These are phyloP conservation scores for Moniliella sp. DNA, from an alignment of 1,284 basidiomycete genomes.

Conservation along the genomic window DNA sequence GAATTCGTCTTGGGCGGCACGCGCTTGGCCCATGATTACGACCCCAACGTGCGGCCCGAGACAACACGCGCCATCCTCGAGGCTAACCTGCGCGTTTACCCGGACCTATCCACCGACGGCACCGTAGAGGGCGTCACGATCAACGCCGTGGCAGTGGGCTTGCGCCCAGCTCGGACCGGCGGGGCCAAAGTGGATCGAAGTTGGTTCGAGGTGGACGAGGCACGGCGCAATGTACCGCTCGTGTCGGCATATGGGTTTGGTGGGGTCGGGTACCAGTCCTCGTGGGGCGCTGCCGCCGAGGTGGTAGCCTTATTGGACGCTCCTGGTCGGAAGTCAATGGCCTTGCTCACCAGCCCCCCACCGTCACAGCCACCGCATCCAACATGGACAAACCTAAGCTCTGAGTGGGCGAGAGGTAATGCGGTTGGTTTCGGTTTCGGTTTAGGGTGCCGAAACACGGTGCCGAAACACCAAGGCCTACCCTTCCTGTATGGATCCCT, in stretches of 20 bases:
- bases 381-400: too few relatives aligned
- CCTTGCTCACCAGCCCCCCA: too few relatives aligned
- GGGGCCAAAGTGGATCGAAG: conserved; percentile 2
- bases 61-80: conserved; percentile 13
- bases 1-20: conserved; percentile 20
- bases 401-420: too few relatives aligned
- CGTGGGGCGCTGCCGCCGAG: not conserved
- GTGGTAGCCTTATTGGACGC: too few relatives aligned
- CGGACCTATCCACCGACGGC: conserved; percentile 5
- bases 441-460: too few relatives aligned
- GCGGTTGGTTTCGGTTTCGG: too few relatives aligned
- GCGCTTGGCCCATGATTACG: conserved; percentile 10
- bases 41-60: conserved; percentile 4
- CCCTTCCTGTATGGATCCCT: too few relatives aligned
- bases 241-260: not conserved
- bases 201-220: not conserved
- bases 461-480: too few relatives aligned
- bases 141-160: conserved; percentile 2
- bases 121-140: conserved; percentile 2
- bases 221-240: not conserved
- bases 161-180: conserved; percentile 1
- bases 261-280: not conserved
- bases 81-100: conserved; percentile 7
- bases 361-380: too few relatives aligned
- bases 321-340: too few relatives aligned